Evolutionary conservation across 2,329 filamentous ascomycete species (phyloP).

Genomic region (Eurotiales sp.): DNA sequence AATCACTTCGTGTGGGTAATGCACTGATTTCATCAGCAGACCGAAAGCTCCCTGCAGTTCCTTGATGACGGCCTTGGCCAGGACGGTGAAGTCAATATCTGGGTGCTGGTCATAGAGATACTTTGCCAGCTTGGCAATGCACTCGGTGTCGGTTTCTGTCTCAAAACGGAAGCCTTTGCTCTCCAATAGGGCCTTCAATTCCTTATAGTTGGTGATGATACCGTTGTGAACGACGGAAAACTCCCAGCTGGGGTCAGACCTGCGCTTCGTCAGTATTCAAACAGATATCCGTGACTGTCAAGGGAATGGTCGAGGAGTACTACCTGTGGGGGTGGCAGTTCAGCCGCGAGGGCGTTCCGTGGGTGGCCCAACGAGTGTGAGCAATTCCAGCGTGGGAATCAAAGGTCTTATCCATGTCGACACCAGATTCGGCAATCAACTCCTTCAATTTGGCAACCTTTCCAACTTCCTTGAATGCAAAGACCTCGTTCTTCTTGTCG

Average conservation of each 20-base stretch:
- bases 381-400: conserved; percentile 98
- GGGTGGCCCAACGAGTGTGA: conserved; percentile 98
- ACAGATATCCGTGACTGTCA: not conserved
- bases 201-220: conserved; percentile 99
- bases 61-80: conserved; percentile 96
- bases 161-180: conserved; percentile 98
- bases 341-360: conserved; percentile 84
- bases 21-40: conserved; percentile 94
- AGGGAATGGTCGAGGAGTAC: conserved; percentile 32
- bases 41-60: conserved; percentile 98
- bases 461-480: conserved; percentile 98
- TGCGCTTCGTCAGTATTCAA: conserved; percentile 35
- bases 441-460: conserved; percentile 96
- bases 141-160: conserved; percentile 98
- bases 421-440: conserved; percentile 77
- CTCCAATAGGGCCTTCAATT: conserved; percentile 87
- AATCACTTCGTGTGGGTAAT: conserved; percentile 97
- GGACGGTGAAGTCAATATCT: conserved; percentile 89
- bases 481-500: conserved; percentile 97
- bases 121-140: conserved; percentile 97
- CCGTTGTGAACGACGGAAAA: conserved; percentile 98
- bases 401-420: conserved; percentile 88
- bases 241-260: conserved; percentile 92
- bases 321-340: conserved; percentile 99
- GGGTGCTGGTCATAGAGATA: conserved; percentile 96